These are phyloP conservation scores for Aspergillus phoenicis DNA, from an alignment of 2,329 filamentous ascomycete species.

Conservation along the genomic window DNA sequence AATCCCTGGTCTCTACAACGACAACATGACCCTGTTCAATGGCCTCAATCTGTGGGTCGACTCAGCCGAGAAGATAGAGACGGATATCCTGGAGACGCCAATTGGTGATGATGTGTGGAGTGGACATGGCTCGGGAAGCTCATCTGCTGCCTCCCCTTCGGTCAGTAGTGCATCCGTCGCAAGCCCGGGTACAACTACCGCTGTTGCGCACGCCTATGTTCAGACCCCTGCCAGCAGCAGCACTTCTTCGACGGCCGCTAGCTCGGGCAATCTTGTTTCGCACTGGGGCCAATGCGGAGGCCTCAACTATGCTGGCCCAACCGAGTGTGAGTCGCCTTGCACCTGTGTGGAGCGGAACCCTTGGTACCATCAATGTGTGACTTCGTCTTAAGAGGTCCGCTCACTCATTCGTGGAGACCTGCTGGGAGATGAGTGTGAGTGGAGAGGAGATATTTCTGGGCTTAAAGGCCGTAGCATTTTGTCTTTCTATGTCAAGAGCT, in stretches of 20 bases:
- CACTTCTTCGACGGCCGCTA: neutral
- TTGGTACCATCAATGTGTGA: neutral
- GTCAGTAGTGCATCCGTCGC: no score
- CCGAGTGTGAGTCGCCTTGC: neutral
- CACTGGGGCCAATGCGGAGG: neutral
- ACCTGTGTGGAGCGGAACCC: neutral
- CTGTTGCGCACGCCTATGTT: neutral
- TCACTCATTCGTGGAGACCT: no score
- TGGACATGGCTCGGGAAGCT: slow-evolving; percentile 2
- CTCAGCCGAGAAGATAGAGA: slow-evolving; percentile 11
- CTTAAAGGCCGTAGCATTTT: no score
- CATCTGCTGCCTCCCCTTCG: neutral
- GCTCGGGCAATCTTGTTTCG: neutral
- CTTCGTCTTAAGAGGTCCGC: no score
- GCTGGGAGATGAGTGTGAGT: no score
- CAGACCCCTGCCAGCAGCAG: neutral
- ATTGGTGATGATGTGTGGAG: slow-evolving; percentile 21
- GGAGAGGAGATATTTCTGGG: no score
- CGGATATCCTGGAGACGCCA: slow-evolving; percentile 17
- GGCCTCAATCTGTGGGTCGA: slow-evolving; percentile 22
- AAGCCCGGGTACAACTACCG: neutral
- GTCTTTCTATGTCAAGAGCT: no score
- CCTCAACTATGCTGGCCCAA: neutral
- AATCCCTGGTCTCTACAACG: slow-evolving; percentile 25
- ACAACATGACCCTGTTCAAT: slow-evolving; percentile 23